Conservation (phyloP, 2,329 filamentous ascomycete genomes). For the Aspergillus arachidicola region DNA sequence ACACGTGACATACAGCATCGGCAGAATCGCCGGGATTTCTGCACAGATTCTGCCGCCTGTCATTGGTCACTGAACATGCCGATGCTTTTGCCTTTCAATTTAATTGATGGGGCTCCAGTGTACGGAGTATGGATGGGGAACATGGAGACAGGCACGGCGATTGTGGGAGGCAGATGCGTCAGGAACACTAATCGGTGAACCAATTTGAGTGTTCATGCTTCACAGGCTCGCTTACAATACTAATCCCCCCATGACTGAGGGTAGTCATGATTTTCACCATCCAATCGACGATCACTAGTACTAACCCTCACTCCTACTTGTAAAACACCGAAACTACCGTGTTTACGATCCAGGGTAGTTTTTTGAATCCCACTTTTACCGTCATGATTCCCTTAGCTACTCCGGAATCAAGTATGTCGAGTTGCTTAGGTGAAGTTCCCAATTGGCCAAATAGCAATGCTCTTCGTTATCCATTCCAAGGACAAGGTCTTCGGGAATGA, state of each 20-base stretch:
- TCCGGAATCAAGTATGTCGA: not conserved
- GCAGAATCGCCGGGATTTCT: constrained; percentile 29
- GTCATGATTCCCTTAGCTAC: not conserved
- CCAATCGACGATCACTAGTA: not conserved
- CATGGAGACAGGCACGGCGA: not conserved
- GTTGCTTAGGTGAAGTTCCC: not conserved
- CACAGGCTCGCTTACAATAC: not conserved
- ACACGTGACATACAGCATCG: constrained; percentile 29
- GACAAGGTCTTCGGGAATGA: not conserved
- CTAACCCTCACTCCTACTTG: not conserved
- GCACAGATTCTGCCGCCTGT: not conserved
- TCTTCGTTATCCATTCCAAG: not conserved
- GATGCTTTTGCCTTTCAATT: constrained; percentile 7
- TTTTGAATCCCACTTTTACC: not conserved
- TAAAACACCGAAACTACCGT: not conserved
- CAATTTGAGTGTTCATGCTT: not conserved
- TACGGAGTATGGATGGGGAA: not conserved
- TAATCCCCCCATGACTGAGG: not conserved
- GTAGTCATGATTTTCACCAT: not conserved
- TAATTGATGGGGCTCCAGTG: not conserved
- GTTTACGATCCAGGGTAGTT: not conserved
- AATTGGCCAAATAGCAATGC: not conserved
- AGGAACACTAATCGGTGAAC: not conserved
- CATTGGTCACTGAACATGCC: constrained; percentile 12
- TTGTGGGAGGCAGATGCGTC: not conserved